phyloP scores from a whole-genome alignment of 257 asterid genomes.

The Phtheirospermum japonicum region DNA sequence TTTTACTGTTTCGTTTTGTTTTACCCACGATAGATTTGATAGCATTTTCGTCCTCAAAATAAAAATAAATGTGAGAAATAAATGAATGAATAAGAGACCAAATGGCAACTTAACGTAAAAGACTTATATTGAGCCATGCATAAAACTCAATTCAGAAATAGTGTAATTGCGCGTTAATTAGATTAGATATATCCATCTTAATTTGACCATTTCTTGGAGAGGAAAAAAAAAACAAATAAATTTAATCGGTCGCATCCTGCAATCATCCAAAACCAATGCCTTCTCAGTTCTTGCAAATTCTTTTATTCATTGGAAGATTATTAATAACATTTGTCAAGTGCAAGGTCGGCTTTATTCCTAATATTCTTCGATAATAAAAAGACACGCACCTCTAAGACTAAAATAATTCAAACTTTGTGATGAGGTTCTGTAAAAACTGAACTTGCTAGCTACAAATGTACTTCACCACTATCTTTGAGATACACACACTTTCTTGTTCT shows the following conservation, averaged over 20 bases:
- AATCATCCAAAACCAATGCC: too few relatives aligned
- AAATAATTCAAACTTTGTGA: not conserved
- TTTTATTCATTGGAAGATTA: too few relatives aligned
- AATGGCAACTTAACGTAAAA: not conserved
- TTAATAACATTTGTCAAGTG: too few relatives aligned
- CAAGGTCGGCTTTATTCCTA: too few relatives aligned
- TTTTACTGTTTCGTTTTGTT: too few relatives aligned
- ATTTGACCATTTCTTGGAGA: slow-evolving; percentile 25
- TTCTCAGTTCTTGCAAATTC: too few relatives aligned
- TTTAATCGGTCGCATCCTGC: too few relatives aligned
- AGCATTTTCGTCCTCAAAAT: too few relatives aligned
- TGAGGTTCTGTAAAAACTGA: slow-evolving; percentile 25
- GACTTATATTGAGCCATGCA: not conserved
- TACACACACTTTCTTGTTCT: not conserved
- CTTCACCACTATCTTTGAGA: slow-evolving; percentile 12
- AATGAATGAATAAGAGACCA: not conserved
- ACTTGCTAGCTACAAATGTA: slow-evolving; percentile 7
- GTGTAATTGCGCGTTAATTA: not conserved
- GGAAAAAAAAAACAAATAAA: too few relatives aligned
- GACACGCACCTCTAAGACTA: too few relatives aligned
- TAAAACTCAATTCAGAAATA: not conserved
- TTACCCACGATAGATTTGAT: too few relatives aligned
- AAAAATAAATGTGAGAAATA: too few relatives aligned
- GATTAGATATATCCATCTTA: not conserved
- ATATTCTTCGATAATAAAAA: not conserved